Percentiles rank a stretch among this genome's conserved stretches.
phyloP scores from a whole-genome alignment of 2,329 filamentous ascomycete genomes.

The Dothistroma septosporum region DNA sequence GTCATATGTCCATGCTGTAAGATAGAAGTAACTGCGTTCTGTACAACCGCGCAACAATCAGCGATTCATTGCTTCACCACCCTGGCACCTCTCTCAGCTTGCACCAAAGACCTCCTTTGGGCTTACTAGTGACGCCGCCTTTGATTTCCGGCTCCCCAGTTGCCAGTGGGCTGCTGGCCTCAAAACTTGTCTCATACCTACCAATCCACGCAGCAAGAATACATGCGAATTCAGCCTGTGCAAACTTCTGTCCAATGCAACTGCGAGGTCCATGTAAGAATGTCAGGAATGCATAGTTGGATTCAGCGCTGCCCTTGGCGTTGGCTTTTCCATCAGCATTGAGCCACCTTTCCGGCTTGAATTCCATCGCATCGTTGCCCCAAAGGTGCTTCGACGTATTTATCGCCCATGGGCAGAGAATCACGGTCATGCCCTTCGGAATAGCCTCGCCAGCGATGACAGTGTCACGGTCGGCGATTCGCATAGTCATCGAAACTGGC shows the following conservation, averaged over 20 bases:
- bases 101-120: slow-evolving; percentile 67
- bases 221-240: slow-evolving; percentile 59
- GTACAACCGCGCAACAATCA: background rate
- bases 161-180: slow-evolving; percentile 46
- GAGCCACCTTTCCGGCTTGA: slow-evolving; percentile 77
- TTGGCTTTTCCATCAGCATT: slow-evolving; percentile 49
- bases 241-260: slow-evolving; percentile 32
- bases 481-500: slow-evolving; percentile 67
- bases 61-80: slow-evolving; percentile 46
- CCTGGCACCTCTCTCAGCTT: slow-evolving; percentile 63
- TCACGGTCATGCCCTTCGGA: slow-evolving; percentile 65
- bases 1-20: slow-evolving; percentile 30
- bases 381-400: slow-evolving; percentile 68
- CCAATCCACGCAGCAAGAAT: slow-evolving; percentile 74
- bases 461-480: slow-evolving; percentile 61
- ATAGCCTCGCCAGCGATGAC: slow-evolving; percentile 61
- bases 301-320: slow-evolving; percentile 67
- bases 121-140: slow-evolving; percentile 66
- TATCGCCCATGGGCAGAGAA: slow-evolving; percentile 61
- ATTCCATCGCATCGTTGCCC: slow-evolving; percentile 69
- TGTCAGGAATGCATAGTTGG: slow-evolving; percentile 34
- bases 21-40: slow-evolving; percentile 39
- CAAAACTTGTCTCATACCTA: slow-evolving; percentile 64
- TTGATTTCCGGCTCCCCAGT: slow-evolving; percentile 61
- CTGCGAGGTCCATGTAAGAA: slow-evolving; percentile 40